These are phyloP conservation scores for Phialophora verrucosa DNA, from an alignment of 2,329 filamentous ascomycete genomes.

Conservation along the genomic window DNA sequence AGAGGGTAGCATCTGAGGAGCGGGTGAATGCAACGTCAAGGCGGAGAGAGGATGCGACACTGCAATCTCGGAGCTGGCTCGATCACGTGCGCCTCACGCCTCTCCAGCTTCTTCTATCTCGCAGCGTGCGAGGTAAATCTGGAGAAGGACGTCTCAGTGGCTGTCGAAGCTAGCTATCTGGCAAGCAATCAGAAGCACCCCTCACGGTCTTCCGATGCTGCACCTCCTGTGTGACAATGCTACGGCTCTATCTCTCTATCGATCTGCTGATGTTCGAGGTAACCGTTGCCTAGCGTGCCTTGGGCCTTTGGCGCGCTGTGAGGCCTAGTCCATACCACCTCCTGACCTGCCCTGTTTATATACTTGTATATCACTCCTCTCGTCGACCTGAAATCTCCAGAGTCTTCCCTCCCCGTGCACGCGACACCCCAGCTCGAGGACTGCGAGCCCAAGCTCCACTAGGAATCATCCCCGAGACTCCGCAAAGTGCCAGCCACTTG, in stretches of 20 bases:
- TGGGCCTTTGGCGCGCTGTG: neutral
- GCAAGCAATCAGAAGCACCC: neutral
- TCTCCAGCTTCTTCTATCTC: slow-evolving; percentile 3
- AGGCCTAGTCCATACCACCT: slow-evolving; percentile 2
- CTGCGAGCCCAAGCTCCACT: slow-evolving; percentile 24
- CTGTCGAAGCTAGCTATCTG: neutral
- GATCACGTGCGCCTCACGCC: slow-evolving; percentile 7
- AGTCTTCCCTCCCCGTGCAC: slow-evolving; percentile 22
- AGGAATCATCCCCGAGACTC: slow-evolving; percentile 30
- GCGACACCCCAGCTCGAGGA: slow-evolving; percentile 19
- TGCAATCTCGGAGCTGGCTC: slow-evolving; percentile 2
- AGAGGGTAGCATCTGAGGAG: slow-evolving; percentile 20
- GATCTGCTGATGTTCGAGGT: slow-evolving; percentile 33
- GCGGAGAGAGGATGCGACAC: slow-evolving; percentile 30
- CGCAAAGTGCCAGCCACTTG: slow-evolving; percentile 4
- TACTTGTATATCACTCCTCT: slow-evolving; percentile 16
- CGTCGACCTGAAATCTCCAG: slow-evolving; percentile 8
- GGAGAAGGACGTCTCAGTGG: slow-evolving; percentile 5
- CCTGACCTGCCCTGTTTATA: neutral
- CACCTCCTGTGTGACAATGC: slow-evolving; percentile 31
- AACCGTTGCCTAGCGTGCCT: slow-evolving; percentile 28
- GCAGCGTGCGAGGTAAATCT: too few species aligned
- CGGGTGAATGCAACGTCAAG: slow-evolving; percentile 32
- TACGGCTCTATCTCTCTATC: slow-evolving; percentile 36
- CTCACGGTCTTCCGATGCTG: neutral